Base-by-base conservation (phyloP, 176 grass and related monocot genomes). In the Cenchrus purpureus region DNA sequence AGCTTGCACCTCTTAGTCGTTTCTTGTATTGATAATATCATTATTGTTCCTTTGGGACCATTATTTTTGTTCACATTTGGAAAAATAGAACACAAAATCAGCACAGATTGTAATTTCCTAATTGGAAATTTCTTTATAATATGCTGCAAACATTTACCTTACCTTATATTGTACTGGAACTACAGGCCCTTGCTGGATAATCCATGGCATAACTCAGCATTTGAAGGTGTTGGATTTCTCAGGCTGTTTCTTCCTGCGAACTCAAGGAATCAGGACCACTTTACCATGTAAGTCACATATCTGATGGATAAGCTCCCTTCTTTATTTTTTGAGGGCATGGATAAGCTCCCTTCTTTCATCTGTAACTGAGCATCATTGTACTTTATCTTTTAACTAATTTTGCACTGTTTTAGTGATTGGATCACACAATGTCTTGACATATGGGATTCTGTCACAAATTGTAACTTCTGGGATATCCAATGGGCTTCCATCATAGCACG, bases 151-250 rank as follows among this genome's bases (percentile, higher is more conserved):
- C 57, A 71, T 77, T 71, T 61, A 25, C 63, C 61, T 78, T 76
- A 75, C 49, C 71, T 85, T 25, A 16, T 87, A 71, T 66, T 78
- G 13, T 68, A 77, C 76, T 88, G 59, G 53, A 87, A 76, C 76
- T 77, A 74, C 86, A 93, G 95, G 76, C 69, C 67, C 20, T 98
- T 95, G 83, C 81, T 98, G 86, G 89, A 91, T 81, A 98, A 98
- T 87, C 96, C 93, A 87, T 98, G 96, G 96, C 96, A 98, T 89
- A 94, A 98, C 73, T 91, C 88, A 66, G 89, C 91, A 28, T 95
- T 98, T 89, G 96, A 98, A 92, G 96, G 96, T 79, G 87, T 92
- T 90, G 96, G 96, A 79, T 98, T 98, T 94, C 67, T 95, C 57
- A 92, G 83, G 74, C 83, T 98, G 13, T 92, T 98, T 87, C 91